Percentiles rank a stretch among this genome's conserved stretches.
phyloP scores from a whole-genome alignment of 208 protist species.

The Sergeia podlipaevii region DNA sequence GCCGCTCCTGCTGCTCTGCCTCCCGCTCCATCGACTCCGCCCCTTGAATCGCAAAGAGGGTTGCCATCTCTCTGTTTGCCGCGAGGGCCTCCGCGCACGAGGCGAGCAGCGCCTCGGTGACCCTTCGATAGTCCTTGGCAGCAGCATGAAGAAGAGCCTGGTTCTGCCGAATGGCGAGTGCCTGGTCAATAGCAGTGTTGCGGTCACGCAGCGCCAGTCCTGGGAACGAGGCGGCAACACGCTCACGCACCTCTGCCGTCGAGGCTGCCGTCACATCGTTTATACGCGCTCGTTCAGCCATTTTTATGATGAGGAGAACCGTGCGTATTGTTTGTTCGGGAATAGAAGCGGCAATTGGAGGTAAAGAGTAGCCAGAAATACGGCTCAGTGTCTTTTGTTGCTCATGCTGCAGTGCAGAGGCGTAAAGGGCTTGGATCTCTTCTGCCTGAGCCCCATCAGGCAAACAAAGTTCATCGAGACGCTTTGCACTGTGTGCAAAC shows the following conservation, averaged over 20 bases:
- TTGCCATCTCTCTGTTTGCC: conserved; percentile 10
- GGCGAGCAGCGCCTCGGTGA: conserved; percentile 10
- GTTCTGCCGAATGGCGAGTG: conserved; percentile 10
- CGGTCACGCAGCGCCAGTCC: not conserved
- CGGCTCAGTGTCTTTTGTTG: not conserved
- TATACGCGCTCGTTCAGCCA: conserved; percentile 2
- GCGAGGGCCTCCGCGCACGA: conserved; percentile 17
- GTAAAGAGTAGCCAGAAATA: not conserved
- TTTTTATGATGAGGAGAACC: conserved; percentile 24
- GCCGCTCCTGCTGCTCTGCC: conserved; percentile 15
- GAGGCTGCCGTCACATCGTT: not conserved
- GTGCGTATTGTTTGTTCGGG: conserved; percentile 8
- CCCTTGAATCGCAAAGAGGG: conserved; percentile 13
- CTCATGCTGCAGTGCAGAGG: not conserved
- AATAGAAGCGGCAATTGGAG: not conserved
- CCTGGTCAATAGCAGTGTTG: conserved; percentile 14
- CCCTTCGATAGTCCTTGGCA: conserved; percentile 18
- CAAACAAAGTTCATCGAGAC: no score
- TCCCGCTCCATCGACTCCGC: conserved; percentile 25
- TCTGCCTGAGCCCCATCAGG: no score
- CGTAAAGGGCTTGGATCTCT: not conserved
- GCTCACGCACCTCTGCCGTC: conserved; percentile 18
- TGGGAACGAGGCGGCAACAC: conserved; percentile 18
- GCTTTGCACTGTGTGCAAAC: no score
- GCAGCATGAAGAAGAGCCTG: conserved; percentile 5